phyloP scores from a whole-genome alignment of 805 yeast species.

The Metschnikowia koreensis region DNA sequence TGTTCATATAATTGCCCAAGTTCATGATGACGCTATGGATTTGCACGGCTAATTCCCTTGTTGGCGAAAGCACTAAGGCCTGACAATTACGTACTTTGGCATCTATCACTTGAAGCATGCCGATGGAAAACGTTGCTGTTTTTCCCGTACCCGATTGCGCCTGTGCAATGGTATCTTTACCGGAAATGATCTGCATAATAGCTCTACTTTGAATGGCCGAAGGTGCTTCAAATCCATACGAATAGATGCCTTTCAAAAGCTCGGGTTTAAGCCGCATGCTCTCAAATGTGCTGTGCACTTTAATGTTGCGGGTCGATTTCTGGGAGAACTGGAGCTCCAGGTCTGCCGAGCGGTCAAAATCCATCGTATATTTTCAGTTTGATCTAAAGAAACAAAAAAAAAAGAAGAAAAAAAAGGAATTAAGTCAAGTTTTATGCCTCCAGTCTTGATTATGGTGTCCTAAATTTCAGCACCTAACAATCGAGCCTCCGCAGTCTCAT shows the following conservation, averaged over 20 bases:
- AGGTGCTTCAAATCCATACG: slow-evolving; percentile 93
- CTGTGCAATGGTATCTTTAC: slow-evolving; percentile 95
- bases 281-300: slow-evolving; percentile 48
- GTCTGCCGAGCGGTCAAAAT: slow-evolving; percentile 60
- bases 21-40: slow-evolving; percentile 85
- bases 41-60: slow-evolving; percentile 93
- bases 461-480: no score
- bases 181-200: slow-evolving; percentile 88
- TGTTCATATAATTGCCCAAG: slow-evolving; percentile 83
- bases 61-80: slow-evolving; percentile 90
- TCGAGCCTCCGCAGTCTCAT: background rate
- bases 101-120: slow-evolving; percentile 85
- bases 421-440: no score
- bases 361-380: slow-evolving; percentile 20
- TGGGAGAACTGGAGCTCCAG: slow-evolving; percentile 51
- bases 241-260: slow-evolving; percentile 58
- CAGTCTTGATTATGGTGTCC: no score
- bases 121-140: slow-evolving; percentile 96
- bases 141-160: slow-evolving; percentile 99
- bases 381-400: background rate
- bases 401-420: no score
- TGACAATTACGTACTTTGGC: slow-evolving; percentile 71
- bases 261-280: slow-evolving; percentile 42
- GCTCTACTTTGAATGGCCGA: slow-evolving; percentile 98
- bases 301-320: slow-evolving; percentile 50